phyloP scores from a whole-genome alignment of 2,329 filamentous ascomycete genomes.

The Fusarium continuum region DNA sequence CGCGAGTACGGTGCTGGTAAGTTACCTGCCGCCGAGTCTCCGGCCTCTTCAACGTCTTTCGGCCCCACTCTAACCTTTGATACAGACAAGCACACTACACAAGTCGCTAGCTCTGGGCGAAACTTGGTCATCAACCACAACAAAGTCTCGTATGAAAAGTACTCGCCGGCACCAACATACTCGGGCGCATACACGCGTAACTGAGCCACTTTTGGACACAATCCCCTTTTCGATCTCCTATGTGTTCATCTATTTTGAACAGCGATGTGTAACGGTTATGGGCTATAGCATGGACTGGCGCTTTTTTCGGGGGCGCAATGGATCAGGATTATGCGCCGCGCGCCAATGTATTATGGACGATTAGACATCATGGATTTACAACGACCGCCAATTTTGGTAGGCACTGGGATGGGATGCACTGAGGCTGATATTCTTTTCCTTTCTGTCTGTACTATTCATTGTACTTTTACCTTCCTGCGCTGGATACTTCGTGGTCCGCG shows the following conservation, averaged over 20 bases:
- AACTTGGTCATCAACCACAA: constrained; percentile 48
- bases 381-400: constrained; percentile 15
- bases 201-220: background rate
- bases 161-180: constrained; percentile 46
- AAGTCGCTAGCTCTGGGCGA: constrained; percentile 36
- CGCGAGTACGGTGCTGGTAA: constrained; percentile 48
- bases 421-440: constrained; percentile 5
- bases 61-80: constrained; percentile 34
- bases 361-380: constrained; percentile 11
- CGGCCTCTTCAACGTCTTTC: constrained; percentile 1
- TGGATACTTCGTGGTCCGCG: constrained; percentile 14
- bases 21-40: constrained; percentile 25
- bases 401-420: constrained; percentile 16
- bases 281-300: constrained; percentile 34
- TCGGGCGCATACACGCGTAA: constrained; percentile 32
- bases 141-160: constrained; percentile 44
- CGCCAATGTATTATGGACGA: constrained; percentile 35
- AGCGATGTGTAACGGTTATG: constrained; percentile 31
- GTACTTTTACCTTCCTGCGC: constrained; percentile 23
- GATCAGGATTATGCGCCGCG: constrained; percentile 18
- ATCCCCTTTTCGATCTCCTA: background rate
- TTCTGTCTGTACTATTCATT: constrained; percentile 9
- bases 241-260: constrained; percentile 11
- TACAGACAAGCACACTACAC: constrained; percentile 40
- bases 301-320: constrained; percentile 24